Evolutionary conservation across 2,329 filamentous ascomycete genomes (phyloP).

Genomic region (Stachybotrys chartarum): DNA sequence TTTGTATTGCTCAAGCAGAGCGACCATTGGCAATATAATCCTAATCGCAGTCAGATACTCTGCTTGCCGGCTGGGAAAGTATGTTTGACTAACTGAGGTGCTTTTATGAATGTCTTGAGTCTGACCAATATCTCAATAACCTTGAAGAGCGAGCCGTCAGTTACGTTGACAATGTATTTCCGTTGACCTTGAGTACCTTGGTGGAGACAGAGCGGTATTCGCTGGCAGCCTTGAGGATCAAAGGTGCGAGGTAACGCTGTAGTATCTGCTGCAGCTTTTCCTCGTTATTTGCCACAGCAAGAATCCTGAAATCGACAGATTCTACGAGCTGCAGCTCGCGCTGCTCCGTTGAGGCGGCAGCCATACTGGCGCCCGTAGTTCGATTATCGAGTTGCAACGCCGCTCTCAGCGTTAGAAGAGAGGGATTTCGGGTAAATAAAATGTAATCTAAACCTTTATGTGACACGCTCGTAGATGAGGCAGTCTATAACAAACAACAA

Average conservation of each 20-base stretch:
- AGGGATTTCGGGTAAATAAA: not conserved
- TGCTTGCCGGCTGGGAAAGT: not conserved
- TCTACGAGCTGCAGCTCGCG: constrained; percentile 76
- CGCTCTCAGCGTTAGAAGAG: not conserved
- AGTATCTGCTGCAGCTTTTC: constrained; percentile 73
- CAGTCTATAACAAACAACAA: not conserved
- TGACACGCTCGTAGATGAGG: not conserved
- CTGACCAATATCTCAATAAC: constrained; percentile 43
- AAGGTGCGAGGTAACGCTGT: constrained; percentile 68
- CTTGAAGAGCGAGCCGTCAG: constrained; percentile 18
- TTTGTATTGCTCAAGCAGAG: constrained; percentile 85
- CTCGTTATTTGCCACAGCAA: constrained; percentile 74
- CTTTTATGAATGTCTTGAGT: constrained; percentile 48
- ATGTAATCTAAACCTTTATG: no score
- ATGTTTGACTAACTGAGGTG: constrained; percentile 34
- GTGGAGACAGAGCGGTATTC: constrained; percentile 73
- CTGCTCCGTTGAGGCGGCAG: constrained; percentile 42
- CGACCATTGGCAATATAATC: constrained; percentile 76
- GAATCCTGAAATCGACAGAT: constrained; percentile 77
- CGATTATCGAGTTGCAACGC: not conserved
- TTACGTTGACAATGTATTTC: not conserved
- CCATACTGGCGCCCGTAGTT: constrained; percentile 20
- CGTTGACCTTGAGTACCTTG: constrained; percentile 42
- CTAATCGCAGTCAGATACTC: constrained; percentile 18
- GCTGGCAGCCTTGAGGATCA: constrained; percentile 81